Percentiles rank a stretch among this genome's conserved stretches.
Conservation (phyloP, 257 asterid genomes). For the Lantana camara region DNA sequence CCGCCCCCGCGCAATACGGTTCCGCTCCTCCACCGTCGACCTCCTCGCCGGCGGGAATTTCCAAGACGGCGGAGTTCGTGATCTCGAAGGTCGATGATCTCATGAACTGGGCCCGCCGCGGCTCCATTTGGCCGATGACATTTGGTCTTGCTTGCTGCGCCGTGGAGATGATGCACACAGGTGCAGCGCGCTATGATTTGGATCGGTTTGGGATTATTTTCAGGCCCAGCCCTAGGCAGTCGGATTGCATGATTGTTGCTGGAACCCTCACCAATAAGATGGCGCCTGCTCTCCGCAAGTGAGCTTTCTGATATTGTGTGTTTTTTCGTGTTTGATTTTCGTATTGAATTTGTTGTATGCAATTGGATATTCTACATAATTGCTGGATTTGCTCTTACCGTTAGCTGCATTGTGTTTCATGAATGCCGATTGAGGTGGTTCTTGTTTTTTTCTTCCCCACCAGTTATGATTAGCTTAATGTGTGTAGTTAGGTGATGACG, state of each 20-base stretch:
- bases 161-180: slow-evolving; percentile 99
- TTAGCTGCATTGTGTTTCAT: background rate
- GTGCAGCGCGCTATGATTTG: slow-evolving; percentile 94
- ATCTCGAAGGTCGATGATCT: slow-evolving; percentile 95
- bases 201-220: slow-evolving; percentile 94
- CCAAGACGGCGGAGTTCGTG: slow-evolving; percentile 88
- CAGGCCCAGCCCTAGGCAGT: slow-evolving; percentile 96
- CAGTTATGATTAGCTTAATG: slow-evolving; percentile 5
- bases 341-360: too few species aligned
- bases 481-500: background rate
- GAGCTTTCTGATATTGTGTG: slow-evolving; percentile 9
- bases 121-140: slow-evolving; percentile 99
- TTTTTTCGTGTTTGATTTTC: background rate
- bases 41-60: slow-evolving; percentile 71
- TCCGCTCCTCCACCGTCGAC: slow-evolving; percentile 67
- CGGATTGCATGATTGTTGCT: slow-evolving; percentile 93
- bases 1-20: slow-evolving; percentile 69
- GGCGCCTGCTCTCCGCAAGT: slow-evolving; percentile 99
- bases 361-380: background rate
- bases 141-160: slow-evolving; percentile 98
- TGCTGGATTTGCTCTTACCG: slow-evolving; percentile 7
- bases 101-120: slow-evolving; percentile 95
- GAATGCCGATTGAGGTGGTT: slow-evolving; percentile 2
- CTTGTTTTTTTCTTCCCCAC: slow-evolving; percentile 13
- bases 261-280: slow-evolving; percentile 92